Evolutionary conservation across 2,329 filamentous ascomycete genomes (phyloP).

Genomic region (Colletotrichum orchidophilum): DNA sequence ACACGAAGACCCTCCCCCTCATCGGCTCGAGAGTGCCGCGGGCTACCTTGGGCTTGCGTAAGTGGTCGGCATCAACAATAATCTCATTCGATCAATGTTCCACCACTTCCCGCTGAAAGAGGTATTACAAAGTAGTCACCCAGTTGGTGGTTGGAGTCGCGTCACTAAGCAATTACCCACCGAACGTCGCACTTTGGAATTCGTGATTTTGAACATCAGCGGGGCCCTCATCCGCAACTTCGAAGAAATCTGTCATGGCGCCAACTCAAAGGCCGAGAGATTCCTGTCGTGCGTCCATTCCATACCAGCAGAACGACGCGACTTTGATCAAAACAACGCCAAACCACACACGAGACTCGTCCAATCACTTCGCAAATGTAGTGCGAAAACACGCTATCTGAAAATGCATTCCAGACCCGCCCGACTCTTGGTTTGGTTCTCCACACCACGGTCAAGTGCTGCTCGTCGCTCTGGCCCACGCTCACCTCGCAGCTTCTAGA

Average conservation of each 20-base stretch:
- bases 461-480: background rate
- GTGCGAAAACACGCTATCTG: background rate
- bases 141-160: background rate
- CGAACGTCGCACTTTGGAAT: background rate
- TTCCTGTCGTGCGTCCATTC: slow-evolving; percentile 6
- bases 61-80: background rate
- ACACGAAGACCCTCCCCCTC: slow-evolving; percentile 10
- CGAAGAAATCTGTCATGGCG: background rate
- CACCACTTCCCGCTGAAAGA: slow-evolving; percentile 18
- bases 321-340: slow-evolving; percentile 3
- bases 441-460: background rate
- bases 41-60: background rate
- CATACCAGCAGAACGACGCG: slow-evolving; percentile 16
- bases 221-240: background rate
- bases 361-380: background rate
- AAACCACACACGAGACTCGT: background rate
- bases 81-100: background rate
- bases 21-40: slow-evolving; percentile 10
- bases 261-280: background rate
- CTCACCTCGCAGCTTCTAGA: background rate
- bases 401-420: slow-evolving; percentile 6
- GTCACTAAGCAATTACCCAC: background rate
- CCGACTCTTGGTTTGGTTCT: background rate
- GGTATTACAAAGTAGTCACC: background rate
- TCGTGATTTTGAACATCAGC: background rate